phyloP scores from a whole-genome alignment of 2,329 filamentous ascomycete genomes.

The Laburnicola sp. region DNA sequence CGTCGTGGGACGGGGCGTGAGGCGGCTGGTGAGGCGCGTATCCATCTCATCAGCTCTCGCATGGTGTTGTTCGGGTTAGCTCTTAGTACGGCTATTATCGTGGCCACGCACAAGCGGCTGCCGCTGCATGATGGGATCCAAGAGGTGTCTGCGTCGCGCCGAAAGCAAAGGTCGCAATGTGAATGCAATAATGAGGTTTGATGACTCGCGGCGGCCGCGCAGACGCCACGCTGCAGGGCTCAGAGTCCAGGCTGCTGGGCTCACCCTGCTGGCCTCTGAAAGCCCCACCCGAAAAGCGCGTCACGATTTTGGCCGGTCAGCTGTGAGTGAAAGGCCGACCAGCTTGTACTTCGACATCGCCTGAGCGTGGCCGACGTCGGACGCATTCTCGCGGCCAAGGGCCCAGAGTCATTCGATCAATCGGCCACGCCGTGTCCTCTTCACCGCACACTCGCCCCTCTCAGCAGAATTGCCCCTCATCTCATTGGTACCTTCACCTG shows the following conservation, averaged over 20 bases:
- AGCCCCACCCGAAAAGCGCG: too few species aligned
- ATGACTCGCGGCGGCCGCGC: too few species aligned
- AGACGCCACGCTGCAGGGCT: too few species aligned
- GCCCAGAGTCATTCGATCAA: not conserved
- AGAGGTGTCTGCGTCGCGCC: too few species aligned
- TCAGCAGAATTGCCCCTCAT: not conserved
- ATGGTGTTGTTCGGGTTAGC: not conserved
- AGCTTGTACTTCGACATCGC: too few species aligned
- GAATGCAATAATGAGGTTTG: too few species aligned
- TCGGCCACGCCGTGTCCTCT: not conserved
- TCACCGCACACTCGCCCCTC: not conserved
- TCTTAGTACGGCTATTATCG: conserved; percentile 4
- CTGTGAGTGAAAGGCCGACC: too few species aligned
- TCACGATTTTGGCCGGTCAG: too few species aligned
- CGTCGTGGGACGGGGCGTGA: not conserved
- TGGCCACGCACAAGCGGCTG: not conserved
- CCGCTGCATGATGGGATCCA: not conserved
- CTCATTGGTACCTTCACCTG: not conserved
- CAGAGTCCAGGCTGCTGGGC: too few species aligned
- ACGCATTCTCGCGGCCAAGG: not conserved
- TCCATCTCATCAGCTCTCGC: not conserved
- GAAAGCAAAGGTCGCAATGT: too few species aligned
- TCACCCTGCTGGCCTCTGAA: too few species aligned
- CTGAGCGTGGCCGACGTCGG: not conserved
- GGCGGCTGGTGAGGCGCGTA: conserved; percentile 6